A percentile compares a stretch with the other conserved stretches of the same genome.
These are phyloP conservation scores for Corynascus novoguineensis DNA, from an alignment of 495 filamentous ascomycete species.

Conservation along the genomic window DNA sequence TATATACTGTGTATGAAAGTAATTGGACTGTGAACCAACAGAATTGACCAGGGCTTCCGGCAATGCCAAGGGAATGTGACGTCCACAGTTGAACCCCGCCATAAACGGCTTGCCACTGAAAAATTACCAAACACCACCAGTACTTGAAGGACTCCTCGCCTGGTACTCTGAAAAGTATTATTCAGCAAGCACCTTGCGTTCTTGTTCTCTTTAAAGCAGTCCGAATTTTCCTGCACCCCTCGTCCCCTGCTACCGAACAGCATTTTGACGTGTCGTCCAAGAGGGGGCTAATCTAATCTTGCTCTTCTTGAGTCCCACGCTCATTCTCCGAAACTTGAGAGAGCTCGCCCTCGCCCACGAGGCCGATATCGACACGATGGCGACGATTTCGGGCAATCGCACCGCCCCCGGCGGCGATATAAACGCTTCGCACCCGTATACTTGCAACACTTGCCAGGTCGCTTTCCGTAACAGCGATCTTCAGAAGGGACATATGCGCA, in stretches of 20 bases:
- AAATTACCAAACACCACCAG: conserved; percentile 14
- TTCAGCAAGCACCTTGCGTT: conserved; percentile 7
- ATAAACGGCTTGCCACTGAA: conserved; percentile 30
- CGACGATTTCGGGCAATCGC: conserved; percentile 46
- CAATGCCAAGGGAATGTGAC: conserved; percentile 27
- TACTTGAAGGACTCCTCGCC: background rate
- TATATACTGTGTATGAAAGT: too few species aligned
- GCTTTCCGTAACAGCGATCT: conserved; percentile 89
- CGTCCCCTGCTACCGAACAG: too few species aligned
- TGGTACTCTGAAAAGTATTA: background rate
- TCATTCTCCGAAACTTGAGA: too few species aligned
- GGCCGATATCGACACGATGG: conserved; percentile 37
- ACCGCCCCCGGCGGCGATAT: conserved; percentile 25
- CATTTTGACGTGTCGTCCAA: too few species aligned
- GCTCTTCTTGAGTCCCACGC: too few species aligned
- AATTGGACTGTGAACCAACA: background rate
- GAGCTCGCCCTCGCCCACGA: background rate
- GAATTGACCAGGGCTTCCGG: conserved; percentile 17
- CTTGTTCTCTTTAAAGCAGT: background rate
- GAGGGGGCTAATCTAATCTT: too few species aligned
- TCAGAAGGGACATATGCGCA: conserved; percentile 94
- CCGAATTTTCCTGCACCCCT: background rate
- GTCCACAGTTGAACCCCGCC: conserved; percentile 22
- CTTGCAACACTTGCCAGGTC: conserved; percentile 96
- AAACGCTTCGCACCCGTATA: conserved; percentile 71